Evolutionary conservation across 2,329 filamentous ascomycete species (phyloP), one percentile per base, ranked within the genome.

Genomic region (Zymoseptoria ardabiliae): DNA sequence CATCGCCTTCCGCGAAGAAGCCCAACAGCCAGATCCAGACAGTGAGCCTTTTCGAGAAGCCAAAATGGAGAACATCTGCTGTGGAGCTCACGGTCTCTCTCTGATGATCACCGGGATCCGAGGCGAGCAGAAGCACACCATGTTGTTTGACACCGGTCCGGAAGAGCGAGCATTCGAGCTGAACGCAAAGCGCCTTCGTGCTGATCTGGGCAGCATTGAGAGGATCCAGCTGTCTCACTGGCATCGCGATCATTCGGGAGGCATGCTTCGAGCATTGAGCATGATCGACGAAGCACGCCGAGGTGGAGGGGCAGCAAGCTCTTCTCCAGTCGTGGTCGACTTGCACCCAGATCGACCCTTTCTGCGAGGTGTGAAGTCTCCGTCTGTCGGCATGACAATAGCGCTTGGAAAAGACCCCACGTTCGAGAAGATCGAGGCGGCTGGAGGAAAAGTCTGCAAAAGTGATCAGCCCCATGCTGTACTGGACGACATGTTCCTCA

Each of bases 21-120:
- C 58, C 9, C 48, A 63, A 28, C 25, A 54, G 22, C 50, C 58
- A 21, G 55, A 56, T 22, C n/a, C 53, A 52, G 35, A 55, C 20
- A 59, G 62, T 25, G 63, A 53, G n/a, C 60, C 59, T 10, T 56
- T 57, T 10, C 51, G 55, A 9, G 68, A 68, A 52, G 50, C 66
- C 9, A 60, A 61, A 4, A 70, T 70, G 68, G 63, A 67, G 54
- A 58, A 62, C n/a, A 68, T 70, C 30, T 70, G 68, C 62, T 70
- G 68, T 55, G 58, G 53, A 17, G 68, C 67, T 20, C 68, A 70
- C 50, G 68, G 68, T 5, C 61, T 70, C 13, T 69, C 68, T 3
- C 61, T 70, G 41, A 60, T 70, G 58, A 67, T 70, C 55, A 70
- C 68, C 13, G 68, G 63, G 19, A 55, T 61, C 28, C 56, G 60